Base-by-base conservation (phyloP, 2,329 filamentous ascomycete species). In the Seiridium cupressi region DNA sequence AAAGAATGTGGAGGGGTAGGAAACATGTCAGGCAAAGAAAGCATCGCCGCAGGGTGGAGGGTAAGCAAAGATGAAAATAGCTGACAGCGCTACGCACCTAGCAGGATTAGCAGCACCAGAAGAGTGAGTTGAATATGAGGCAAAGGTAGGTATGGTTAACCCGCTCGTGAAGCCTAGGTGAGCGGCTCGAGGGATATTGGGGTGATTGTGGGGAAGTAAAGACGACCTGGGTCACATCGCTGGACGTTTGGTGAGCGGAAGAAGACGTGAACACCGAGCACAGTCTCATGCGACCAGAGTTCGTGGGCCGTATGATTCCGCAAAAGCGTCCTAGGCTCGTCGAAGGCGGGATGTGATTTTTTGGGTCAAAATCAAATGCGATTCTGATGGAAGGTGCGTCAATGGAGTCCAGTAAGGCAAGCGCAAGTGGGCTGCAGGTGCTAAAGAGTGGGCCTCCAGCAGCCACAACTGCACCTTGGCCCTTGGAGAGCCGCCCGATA, bases 291-390 rank as follows among this genome's bases (percentile, higher is more conserved):
- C 49, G 49, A 36, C 35, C 34, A 32, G 7, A n/a, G 35, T n/a
- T 35, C 35, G 49, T 35, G 35, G 31, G 49, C 49, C 9, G 49
- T 53, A 26, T n/a, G 32, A 13, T 1, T 53, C 34, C 31, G 49
- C 49, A 53, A 35, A 32, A 36, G 18, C 32, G 8, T 35, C 31
- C n/a, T 26, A 26, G 18, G 18, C 18, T 49, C 26, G 49, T 53
- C 34, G 49, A 38, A 36, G 31, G 49, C 31, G 31, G 54, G 38
- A 31, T 40, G 10, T 53, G 18, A 26, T 55, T 55, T 55, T 47
- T 9, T 11, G 54, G 26, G 49, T 38, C 53, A 55, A 55, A 55
- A 55, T 55, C 32, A 34, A 55, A 55, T 55, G 53, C 53, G 53
- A 42, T 55, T 55, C 53, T 42, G 36, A 18, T 32, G 53, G 18